A percentile compares a stretch with the other conserved stretches of the same genome.
These are phyloP conservation scores for Lyophyllum atratum DNA, from an alignment of 768 basidiomycete genomes.

Conservation along the genomic window DNA sequence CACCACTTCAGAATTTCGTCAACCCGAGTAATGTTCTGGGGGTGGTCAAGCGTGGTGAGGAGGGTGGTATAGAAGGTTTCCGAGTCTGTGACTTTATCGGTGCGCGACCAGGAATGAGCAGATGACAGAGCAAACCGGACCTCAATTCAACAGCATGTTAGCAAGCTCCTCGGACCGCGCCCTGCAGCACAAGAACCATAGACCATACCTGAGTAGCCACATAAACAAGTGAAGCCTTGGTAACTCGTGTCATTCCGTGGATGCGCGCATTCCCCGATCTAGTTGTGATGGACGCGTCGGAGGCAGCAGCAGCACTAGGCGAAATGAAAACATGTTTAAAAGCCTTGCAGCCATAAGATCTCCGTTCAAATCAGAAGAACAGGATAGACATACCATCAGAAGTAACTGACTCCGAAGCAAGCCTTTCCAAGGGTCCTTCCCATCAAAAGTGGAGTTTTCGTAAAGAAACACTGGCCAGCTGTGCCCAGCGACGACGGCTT, in stretches of 20 bases:
- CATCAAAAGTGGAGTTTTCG: slow-evolving; percentile 15
- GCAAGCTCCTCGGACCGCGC: no score
- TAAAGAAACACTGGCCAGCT: slow-evolving; percentile 28
- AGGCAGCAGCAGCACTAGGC: background rate
- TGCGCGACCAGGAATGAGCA: background rate
- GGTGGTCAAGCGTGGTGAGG: background rate
- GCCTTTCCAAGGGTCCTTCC: slow-evolving; percentile 26
- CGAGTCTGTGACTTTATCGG: slow-evolving; percentile 1
- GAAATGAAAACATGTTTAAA: slow-evolving; percentile 11
- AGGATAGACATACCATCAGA: slow-evolving; percentile 15
- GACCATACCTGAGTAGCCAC: slow-evolving; percentile 12
- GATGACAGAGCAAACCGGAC: slow-evolving; percentile 4
- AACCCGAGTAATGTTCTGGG: background rate
- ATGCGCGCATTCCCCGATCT: slow-evolving; percentile 10
- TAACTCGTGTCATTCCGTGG: slow-evolving; percentile 15
- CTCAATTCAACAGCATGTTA: background rate
- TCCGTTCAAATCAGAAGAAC: background rate
- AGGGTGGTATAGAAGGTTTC: slow-evolving; percentile 3
- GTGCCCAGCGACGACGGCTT: slow-evolving; percentile 17
- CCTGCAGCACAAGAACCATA: no score
- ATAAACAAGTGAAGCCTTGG: slow-evolving; percentile 13
- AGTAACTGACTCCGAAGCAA: slow-evolving; percentile 21
- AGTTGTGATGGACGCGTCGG: background rate
- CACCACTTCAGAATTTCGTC: slow-evolving; percentile 2
- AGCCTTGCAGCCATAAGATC: background rate